Conservation (phyloP, 441 rosid genomes). For the Erodium trifolium region DNA sequence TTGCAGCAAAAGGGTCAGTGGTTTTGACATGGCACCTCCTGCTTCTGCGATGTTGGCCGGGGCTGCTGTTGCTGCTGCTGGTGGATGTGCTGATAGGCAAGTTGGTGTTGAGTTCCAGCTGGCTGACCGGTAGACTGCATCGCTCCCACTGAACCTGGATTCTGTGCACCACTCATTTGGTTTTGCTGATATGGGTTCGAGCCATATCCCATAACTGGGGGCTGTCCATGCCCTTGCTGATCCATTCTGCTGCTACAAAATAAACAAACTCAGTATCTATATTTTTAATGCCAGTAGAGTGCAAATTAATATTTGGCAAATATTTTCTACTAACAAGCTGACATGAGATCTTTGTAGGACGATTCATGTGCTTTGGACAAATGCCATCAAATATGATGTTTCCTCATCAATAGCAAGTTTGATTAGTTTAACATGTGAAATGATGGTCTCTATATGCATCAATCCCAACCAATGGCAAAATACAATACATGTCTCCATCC, state of each 20-base stretch:
- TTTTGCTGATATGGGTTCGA: constrained; percentile 52
- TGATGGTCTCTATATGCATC: not conserved
- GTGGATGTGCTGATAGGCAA: constrained; percentile 70
- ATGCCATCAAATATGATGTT: not conserved
- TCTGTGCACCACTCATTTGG: constrained; percentile 42
- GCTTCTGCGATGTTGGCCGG: constrained; percentile 15
- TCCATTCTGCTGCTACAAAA: constrained; percentile 43
- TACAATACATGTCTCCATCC: not conserved
- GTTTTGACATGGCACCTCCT: constrained; percentile 29
- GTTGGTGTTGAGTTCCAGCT: constrained; percentile 39
- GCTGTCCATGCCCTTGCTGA: constrained; percentile 72
- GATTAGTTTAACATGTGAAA: no score
- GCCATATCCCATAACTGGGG: constrained; percentile 43
- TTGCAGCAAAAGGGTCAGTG: constrained; percentile 25
- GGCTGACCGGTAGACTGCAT: constrained; percentile 42
- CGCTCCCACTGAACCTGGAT: constrained; percentile 35
- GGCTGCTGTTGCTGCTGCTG: constrained; percentile 78
- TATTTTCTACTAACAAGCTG: not conserved
- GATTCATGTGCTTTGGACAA: not conserved
- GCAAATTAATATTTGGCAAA: constrained; percentile 8
- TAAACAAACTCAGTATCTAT: constrained; percentile 10
- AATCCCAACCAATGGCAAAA: not conserved
- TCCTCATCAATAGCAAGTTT: not conserved
- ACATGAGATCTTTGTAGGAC: not conserved
- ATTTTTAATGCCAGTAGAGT: no score